Evolutionary conservation across 2,329 filamentous ascomycete genomes (phyloP).

Genomic region (Tricladium varicosporioides): DNA sequence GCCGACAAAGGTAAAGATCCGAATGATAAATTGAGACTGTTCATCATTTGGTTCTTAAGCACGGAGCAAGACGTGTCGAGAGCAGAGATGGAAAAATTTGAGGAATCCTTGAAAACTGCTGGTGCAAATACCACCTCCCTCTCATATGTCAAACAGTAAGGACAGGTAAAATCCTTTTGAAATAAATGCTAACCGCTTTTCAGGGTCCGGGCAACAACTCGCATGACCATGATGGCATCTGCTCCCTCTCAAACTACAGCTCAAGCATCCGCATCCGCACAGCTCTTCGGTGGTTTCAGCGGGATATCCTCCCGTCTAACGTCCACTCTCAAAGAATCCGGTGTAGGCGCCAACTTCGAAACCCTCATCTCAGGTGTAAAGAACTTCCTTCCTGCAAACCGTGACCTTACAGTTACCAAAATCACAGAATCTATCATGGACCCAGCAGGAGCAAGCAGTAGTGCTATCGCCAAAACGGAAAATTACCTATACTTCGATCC

Average conservation of each 20-base stretch:
- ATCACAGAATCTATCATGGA: slow-evolving; percentile 99
- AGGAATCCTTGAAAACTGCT: slow-evolving; percentile 73
- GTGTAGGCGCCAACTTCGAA: slow-evolving; percentile 84
- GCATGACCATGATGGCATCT: slow-evolving; percentile 97
- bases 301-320: slow-evolving; percentile 89
- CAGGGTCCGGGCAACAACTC: slow-evolving; percentile 86
- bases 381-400: slow-evolving; percentile 94
- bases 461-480: slow-evolving; percentile 93
- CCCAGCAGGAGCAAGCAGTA: slow-evolving; percentile 81
- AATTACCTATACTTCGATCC: slow-evolving; percentile 97
- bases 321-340: slow-evolving; percentile 88
- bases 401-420: slow-evolving; percentile 94
- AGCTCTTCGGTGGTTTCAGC: slow-evolving; percentile 91
- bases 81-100: slow-evolving; percentile 80
- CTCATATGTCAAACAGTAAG: slow-evolving; percentile 81
- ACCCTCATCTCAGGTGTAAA: slow-evolving; percentile 94
- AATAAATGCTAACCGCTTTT: slow-evolving; percentile 18
- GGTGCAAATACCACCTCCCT: slow-evolving; percentile 77
- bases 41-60: slow-evolving; percentile 96
- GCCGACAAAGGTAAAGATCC: slow-evolving; percentile 78
- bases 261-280: slow-evolving; percentile 58
- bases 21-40: slow-evolving; percentile 85
- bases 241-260: slow-evolving; percentile 62
- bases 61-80: slow-evolving; percentile 85
- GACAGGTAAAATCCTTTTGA: slow-evolving; percentile 17